Percentiles rank a stretch among this genome's conserved stretches.
phyloP scores from a whole-genome alignment of 2,329 filamentous ascomycete genomes.

The Gaeumannomyces sp. region DNA sequence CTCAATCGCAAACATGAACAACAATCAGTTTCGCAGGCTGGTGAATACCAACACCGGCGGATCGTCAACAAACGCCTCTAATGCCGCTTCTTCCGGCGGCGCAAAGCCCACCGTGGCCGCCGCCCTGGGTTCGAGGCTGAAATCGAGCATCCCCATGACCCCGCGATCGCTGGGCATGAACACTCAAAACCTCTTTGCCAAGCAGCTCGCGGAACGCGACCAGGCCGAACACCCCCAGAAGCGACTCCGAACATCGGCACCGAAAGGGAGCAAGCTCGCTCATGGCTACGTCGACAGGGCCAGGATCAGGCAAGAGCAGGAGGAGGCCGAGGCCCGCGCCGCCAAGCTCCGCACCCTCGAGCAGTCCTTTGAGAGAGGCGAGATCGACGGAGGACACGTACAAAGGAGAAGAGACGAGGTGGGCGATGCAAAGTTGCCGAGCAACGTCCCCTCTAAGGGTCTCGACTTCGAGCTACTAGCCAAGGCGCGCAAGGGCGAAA shows the following conservation, averaged over 20 bases:
- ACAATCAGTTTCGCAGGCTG: slow-evolving; percentile 85
- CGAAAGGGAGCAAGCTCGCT: slow-evolving; percentile 75
- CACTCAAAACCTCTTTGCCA: slow-evolving; percentile 60
- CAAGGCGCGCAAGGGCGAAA: slow-evolving; percentile 44
- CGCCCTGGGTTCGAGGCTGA: slow-evolving; percentile 69
- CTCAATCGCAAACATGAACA: slow-evolving; percentile 63
- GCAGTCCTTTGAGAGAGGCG: slow-evolving; percentile 71
- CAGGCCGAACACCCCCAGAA: slow-evolving; percentile 52
- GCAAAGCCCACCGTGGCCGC: slow-evolving; percentile 28
- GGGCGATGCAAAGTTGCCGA: slow-evolving; percentile 71
- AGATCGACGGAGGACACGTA: slow-evolving; percentile 79
- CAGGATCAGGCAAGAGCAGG: slow-evolving; percentile 49
- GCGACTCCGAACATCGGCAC: slow-evolving; percentile 71
- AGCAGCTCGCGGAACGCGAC: slow-evolving; percentile 73
- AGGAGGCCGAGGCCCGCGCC: slow-evolving; percentile 48
- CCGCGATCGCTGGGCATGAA: slow-evolving; percentile 63
- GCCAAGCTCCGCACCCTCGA: slow-evolving; percentile 72
- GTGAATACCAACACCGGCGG: slow-evolving; percentile 43
- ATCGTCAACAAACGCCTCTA: slow-evolving; percentile 20
- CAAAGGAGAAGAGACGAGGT: slow-evolving; percentile 70
- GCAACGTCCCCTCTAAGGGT: slow-evolving; percentile 86
- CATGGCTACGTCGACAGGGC: slow-evolving; percentile 81
- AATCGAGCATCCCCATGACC: slow-evolving; percentile 86
- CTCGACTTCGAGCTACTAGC: slow-evolving; percentile 78
- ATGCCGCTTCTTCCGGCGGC: slow-evolving; percentile 37